Conservation (phyloP, 1,139 yeast species). For the Pichia norvegensis region DNA sequence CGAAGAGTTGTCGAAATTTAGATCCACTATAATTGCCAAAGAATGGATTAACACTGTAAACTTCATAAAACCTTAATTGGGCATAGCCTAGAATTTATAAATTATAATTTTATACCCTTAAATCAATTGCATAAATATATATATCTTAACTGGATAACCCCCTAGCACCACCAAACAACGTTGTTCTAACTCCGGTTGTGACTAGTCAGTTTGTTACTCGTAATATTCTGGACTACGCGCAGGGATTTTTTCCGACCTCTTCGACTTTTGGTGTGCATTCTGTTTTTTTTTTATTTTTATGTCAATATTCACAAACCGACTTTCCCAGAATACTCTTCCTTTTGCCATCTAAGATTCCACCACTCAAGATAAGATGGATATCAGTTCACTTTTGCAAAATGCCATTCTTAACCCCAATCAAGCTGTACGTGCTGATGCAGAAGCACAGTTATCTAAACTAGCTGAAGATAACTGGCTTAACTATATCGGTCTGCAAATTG, state of each 20-base stretch:
- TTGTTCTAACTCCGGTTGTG: no score
- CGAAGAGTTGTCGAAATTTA: slow-evolving; percentile 61
- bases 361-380: slow-evolving; percentile 46
- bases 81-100: neutral
- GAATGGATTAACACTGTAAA: slow-evolving; percentile 71
- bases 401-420: slow-evolving; percentile 67
- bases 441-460: slow-evolving; percentile 63
- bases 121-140: neutral
- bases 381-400: slow-evolving; percentile 66
- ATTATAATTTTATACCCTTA: neutral
- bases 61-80: neutral
- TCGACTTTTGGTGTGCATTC: neutral
- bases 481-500: slow-evolving; percentile 63
- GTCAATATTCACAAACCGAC: neutral
- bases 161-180: no score
- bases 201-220: neutral
- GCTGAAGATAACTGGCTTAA: slow-evolving; percentile 70
- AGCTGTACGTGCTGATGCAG: slow-evolving; percentile 69
- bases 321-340: neutral
- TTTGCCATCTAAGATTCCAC: neutral
- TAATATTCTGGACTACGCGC: neutral
- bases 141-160: no score
- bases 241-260: neutral
- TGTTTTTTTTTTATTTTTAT: neutral
- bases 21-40: slow-evolving; percentile 39